Base-by-base conservation (phyloP, 192 early-diverging fungal genomes). In the Chytriomyces sp. region DNA sequence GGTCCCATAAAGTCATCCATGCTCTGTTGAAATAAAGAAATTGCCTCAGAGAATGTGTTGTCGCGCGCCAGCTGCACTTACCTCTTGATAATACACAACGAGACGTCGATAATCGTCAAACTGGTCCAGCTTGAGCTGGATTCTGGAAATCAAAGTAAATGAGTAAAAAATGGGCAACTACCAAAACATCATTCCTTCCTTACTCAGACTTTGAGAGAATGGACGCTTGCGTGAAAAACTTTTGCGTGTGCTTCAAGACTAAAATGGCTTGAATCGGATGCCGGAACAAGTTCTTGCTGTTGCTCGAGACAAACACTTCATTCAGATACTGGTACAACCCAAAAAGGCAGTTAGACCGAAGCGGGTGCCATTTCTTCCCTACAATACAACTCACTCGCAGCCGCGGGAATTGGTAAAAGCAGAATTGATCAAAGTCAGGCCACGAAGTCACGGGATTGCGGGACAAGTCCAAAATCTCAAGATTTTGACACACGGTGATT, bases 1-100 rank as follows among this genome's bases (percentile, higher is more conserved):
- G 69, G 77, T 6, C 77, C 77, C 68, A 78, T 72, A 63, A 72
- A 78, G n/a, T 60, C 59, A 35, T 78, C 77, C 18, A 78, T 1
- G 10, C 18, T 49, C 77, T 78, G 28, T 73, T 44, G 35, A 44
- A 44, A 72, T 8, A 57, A 13, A 57, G 3, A 57, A 57, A 57
- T 20, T 13, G 53, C 20, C 20, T 57, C 0, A 60, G 53, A 26
- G 20, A 72, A 72, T 59, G 16, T 59, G 18, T 5, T 59, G 57
- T 59, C 18, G 57, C 16, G 20, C 57, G 16, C 20, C 35, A 69
- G 47, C 16, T 69, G 16, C 16, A 63, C 20, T 43, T 45, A 63
- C 72, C 61, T 61, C 18, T 73, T 73, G 72, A 46, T 73, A 73
- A 11, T 24, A 63, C 44, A 45, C 16, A n/a, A 45, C 35, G 43